phyloP scores from a whole-genome alignment of 2,329 filamentous ascomycete species.

The Penicillium verrucosum region DNA sequence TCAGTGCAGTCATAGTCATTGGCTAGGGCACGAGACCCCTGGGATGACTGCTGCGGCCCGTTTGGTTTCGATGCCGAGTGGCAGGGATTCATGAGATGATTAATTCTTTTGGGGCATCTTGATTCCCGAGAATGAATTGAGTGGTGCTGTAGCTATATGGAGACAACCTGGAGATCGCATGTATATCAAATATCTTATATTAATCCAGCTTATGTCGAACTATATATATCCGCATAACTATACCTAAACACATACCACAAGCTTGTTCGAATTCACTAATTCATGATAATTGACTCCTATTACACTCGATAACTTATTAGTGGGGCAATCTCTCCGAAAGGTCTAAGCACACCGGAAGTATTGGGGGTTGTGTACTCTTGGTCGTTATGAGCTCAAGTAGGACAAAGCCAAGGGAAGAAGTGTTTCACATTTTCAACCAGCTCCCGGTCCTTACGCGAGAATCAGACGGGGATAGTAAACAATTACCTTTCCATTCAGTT shows the following conservation, averaged over 20 bases:
- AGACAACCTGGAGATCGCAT: no score
- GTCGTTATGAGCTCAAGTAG: conserved; percentile 9
- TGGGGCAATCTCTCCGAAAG: background rate
- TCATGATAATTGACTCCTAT: background rate
- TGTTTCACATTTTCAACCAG: conserved; percentile 11
- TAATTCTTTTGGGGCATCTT: background rate
- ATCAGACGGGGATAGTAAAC: background rate
- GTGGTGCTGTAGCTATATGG: background rate
- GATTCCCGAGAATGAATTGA: background rate
- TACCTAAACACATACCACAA: no score
- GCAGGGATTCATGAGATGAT: background rate
- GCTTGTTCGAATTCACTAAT: background rate
- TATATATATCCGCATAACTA: background rate
- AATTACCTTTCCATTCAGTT: background rate
- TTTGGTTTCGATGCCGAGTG: conserved; percentile 6
- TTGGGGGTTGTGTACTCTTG: conserved; percentile 5
- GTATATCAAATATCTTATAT: background rate
- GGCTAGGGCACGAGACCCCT: conserved; percentile 1
- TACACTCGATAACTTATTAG: background rate
- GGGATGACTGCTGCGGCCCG: conserved; percentile 14
- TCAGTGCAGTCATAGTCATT: background rate
- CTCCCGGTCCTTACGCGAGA: conserved; percentile 1
- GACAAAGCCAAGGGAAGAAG: conserved; percentile 14
- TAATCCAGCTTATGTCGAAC: background rate
- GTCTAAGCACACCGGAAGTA: conserved; percentile 14